Base-by-base conservation (phyloP, 805 yeast species). In the Diddensiella caesifluorescens region DNA sequence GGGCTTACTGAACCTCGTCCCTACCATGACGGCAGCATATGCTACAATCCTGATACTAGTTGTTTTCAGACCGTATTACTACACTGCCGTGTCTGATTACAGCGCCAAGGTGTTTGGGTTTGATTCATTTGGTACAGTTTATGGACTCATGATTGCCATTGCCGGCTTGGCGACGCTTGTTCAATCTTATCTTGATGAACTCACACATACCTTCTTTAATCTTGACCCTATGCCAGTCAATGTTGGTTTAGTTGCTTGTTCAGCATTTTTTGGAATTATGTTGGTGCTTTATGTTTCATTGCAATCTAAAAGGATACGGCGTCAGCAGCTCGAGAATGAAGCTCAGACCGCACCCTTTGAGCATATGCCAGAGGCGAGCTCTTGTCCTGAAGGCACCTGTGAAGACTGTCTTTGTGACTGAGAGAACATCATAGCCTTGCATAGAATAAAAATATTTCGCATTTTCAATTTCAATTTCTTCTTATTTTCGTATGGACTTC, bases 31-130 rank as follows among this genome's bases (percentile, higher is more conserved):
- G 27, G 69, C 75, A 2, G 88, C 89, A 31, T 70, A 83, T 35
- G 33, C 74, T 1, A 95, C 95, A 2, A 83, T 89, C 32, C 52
- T 78, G 1, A 49, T 83, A 22, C 66, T 89, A 50, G 97, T 87
- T 7, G 68, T 84, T 1, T 88, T 84, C 63, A 73, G 97, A 60
- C 96, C 97, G 7, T 84, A 89, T 57, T 88, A 84, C 57, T 90
- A 89, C 63, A 89, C 97, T 1, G 85, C 94, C 1, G 86, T 88
- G 4, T 83, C 95, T 1, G 97, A 90, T 62, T 87, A 80, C 60
- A 76, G 88, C 55, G 94, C 95, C 22, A 89, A 89, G 59, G 90
- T 89, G 23, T 89, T 90, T 65, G 97, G 97, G 0, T 88, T 83
- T 62, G 80, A 78, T 42, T 87, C 94, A 1, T 89, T 90, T 63